phyloP scores from a whole-genome alignment of 495 filamentous ascomycete species.

The Geoglossum glabrum region DNA sequence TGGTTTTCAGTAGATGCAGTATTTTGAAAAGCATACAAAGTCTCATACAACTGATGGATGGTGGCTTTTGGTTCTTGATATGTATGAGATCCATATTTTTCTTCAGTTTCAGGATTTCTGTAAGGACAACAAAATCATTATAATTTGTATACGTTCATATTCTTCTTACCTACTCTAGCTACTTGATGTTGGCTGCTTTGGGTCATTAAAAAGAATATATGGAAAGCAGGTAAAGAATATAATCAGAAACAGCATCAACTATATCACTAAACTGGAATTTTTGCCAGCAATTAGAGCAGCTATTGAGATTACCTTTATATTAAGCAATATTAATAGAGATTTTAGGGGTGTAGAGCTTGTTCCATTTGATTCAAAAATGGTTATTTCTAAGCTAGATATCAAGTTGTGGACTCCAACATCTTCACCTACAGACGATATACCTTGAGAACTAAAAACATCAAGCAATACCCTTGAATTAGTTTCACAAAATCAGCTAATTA shows the following conservation, averaged over 20 bases:
- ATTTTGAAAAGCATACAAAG: constrained; percentile 8
- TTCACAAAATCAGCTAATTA: too few species aligned
- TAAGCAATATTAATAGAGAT: background rate
- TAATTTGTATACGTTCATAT: constrained; percentile 11
- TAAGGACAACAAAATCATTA: constrained; percentile 14
- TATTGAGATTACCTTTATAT: constrained; percentile 1
- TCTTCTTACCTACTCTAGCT: constrained; percentile 9
- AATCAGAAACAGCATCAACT: constrained; percentile 2
- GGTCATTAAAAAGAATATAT: constrained; percentile 9
- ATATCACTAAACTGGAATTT: constrained; percentile 12
- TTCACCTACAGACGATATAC: background rate
- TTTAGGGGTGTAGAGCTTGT: background rate
- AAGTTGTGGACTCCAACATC: background rate
- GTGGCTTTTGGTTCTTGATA: constrained; percentile 17
- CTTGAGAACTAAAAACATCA: too few species aligned
- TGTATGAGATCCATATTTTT: constrained; percentile 1
- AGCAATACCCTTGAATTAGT: too few species aligned
- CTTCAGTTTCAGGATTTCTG: constrained; percentile 13
- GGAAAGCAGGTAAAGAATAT: constrained; percentile 4
- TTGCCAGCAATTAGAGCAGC: constrained; percentile 6
- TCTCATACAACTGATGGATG: constrained; percentile 3
- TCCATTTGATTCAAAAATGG: background rate
- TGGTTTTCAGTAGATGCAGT: background rate
- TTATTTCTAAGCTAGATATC: background rate
- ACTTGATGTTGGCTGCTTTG: constrained; percentile 10